Evolutionary conservation across 164 flowering plant genomes (phyloP), one percentile per base, ranked within the genome.

Genomic region (Warburgia ugandensis): DNA sequence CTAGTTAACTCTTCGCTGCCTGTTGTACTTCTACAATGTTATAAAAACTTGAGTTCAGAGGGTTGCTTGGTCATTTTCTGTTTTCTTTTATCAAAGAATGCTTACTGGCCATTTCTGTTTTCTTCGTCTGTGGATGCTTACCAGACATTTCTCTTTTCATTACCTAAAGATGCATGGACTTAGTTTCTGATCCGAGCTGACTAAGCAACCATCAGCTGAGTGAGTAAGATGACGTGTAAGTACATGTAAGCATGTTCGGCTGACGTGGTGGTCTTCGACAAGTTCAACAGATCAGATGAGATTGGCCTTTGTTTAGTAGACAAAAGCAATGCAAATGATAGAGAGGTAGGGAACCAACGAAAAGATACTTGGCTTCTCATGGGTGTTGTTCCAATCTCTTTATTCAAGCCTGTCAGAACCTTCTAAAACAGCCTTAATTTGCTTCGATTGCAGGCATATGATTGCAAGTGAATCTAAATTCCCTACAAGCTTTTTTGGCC

Each of bases 351-450:
- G 50, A 72, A 68, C 62, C 39, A 64, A 58, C 28, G 59, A 49
- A 78, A 79, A 80, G 87, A 79, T 83, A 55, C 92, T 78, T 81
- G 64, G 68, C 95, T 83, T 86, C 84, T 71, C 74, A 62, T 77
- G 76, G 79, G 62, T 68, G 56, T 46, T 68, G 84, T 78, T 74
- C 73, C 58, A 71, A 66, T 60, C 55, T 44, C 70, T 81, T 76
- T 70, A 62, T 79, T 79, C 84, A 79, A 74, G 75, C 73, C 65
- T 78, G 80, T 70, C 77, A 68, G 69, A 65, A 59, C 61, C 78
- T 73, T 72, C 77, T 65, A 72, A 71, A 69, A 61, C 77, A 77
- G 77, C 84, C 83, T 80, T 72, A 58, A 67, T 48, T 55, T 68
- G 71, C 80, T 78, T 76, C 69, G 44, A 53, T 63, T 52, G 60